Base-by-base conservation (phyloP, 2,329 filamentous ascomycete species). In the Passalora sequoiae region DNA sequence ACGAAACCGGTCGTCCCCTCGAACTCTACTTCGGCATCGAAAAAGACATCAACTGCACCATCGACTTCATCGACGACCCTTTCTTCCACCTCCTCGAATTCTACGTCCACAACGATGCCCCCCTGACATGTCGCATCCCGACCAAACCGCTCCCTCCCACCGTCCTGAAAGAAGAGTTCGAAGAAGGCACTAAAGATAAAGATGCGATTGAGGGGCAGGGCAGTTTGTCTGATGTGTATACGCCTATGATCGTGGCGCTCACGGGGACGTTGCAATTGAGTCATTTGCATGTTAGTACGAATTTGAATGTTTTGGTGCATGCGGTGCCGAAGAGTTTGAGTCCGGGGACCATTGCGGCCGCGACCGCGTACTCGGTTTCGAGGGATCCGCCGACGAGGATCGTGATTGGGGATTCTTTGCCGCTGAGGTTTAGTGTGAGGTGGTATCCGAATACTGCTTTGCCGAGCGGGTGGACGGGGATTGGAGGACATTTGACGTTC, bases 61-160 rank as follows among this genome's bases (percentile, higher is more conserved):
- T 92, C 58, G 73, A 83, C 61, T 77, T 86, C 68, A 75, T 91
- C 58, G 75, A 77, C 58, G 86, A 91, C 63, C 78, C 84, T 29
- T 84, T 89, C 74, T 92, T 88, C 74, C 86, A 92, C 68, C 77
- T 91, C 39, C 83, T 91, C 70, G 86, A 97, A 70, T 97, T 96
- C 76, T 97, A 97, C 75, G 83, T 97, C 65, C 92, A 97, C 75
- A 89, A 85, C 71, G 92, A 98, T 68, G 89, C 89, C 13, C 92
- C 92, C 7, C 75, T 97, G 38, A 82, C 88, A 42, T 98, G 92
- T 68, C 89, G 92, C 40, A 79, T 97, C 10, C 88, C 91, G 20
- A 80, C 87, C 0, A 81, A 84, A 6, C 91, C 91, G 0, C 68
- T 79, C 1, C 61, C 68, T 1, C 61, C 67, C 7, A 59, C 60